phyloP scores from a whole-genome alignment of 2,329 filamentous ascomycete genomes.

The Trichoderma breve region DNA sequence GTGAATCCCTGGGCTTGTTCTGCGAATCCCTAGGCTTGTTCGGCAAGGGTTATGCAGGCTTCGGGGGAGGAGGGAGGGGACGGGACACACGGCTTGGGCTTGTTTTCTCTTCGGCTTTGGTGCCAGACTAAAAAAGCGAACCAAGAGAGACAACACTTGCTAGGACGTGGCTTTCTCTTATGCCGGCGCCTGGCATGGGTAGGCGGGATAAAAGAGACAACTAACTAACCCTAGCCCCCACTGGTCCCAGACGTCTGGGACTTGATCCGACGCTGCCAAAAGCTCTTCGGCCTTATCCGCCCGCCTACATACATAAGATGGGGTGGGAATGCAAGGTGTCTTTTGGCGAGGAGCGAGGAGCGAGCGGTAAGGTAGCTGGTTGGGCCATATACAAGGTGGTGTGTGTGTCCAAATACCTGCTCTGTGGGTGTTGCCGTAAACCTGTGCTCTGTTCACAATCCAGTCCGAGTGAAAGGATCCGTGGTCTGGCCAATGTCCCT shows the following conservation, averaged over 20 bases:
- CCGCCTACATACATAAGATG: not conserved
- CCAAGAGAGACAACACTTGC: not conserved
- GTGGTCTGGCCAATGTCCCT: not conserved
- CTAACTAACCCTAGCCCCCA: not conserved
- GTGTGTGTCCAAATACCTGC: not conserved
- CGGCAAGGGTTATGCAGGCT: not conserved
- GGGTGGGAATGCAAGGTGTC: not conserved
- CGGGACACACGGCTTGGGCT: too few relatives aligned
- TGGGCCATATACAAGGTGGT: not conserved
- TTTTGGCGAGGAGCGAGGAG: not conserved
- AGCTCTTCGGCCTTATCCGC: constrained; percentile 11
- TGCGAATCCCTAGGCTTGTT: not conserved
- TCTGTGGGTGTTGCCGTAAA: not conserved
- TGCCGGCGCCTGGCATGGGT: not conserved
- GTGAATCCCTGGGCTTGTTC: not conserved
- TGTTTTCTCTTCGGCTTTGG: not conserved
- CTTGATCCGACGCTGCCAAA: not conserved
- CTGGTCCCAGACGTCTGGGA: constrained; percentile 13
- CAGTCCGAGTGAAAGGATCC: not conserved
- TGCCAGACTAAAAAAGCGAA: not conserved
- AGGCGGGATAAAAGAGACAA: not conserved
- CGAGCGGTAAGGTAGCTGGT: not conserved
- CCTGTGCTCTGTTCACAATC: not conserved
- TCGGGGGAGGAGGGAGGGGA: not conserved
- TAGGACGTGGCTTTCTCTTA: not conserved